A percentile compares a stretch with the other conserved stretches of the same genome.
Evolutionary conservation across 2,329 filamentous ascomycete species (phyloP).

Genomic region (Metarhizium album): DNA sequence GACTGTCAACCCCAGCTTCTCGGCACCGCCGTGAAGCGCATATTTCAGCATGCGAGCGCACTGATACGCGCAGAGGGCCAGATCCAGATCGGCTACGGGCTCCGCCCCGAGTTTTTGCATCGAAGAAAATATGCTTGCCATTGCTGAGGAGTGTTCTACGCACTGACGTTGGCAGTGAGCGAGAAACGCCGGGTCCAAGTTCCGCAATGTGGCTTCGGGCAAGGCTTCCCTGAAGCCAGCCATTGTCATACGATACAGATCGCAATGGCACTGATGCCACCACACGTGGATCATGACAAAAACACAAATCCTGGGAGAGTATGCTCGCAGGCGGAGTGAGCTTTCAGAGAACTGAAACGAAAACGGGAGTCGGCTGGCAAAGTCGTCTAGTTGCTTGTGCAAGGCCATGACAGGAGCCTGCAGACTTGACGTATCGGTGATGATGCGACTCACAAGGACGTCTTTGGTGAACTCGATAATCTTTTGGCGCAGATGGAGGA

Average conservation of each 20-base stretch:
- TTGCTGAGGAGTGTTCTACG: slow-evolving; percentile 42
- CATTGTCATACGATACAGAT: slow-evolving; percentile 43
- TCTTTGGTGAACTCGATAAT: slow-evolving; percentile 44
- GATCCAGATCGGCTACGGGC: slow-evolving; percentile 43
- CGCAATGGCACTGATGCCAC: slow-evolving; percentile 49
- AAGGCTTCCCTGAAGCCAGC: slow-evolving; percentile 41
- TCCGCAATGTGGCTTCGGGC: slow-evolving; percentile 30
- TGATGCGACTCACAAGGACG: slow-evolving; percentile 23
- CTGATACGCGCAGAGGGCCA: slow-evolving; percentile 45
- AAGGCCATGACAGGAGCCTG: slow-evolving; percentile 32
- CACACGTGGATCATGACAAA: slow-evolving; percentile 50
- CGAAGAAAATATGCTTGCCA: slow-evolving; percentile 43
- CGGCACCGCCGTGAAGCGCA: slow-evolving; percentile 33
- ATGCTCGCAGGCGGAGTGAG: slow-evolving; percentile 43
- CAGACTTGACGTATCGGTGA: slow-evolving; percentile 30
- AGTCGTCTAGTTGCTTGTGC: slow-evolving; percentile 39
- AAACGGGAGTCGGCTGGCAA: slow-evolving; percentile 40
- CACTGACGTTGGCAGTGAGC: slow-evolving; percentile 39
- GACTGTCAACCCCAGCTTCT: slow-evolving; percentile 31
- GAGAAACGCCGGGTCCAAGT: slow-evolving; percentile 38
- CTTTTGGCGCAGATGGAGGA: slow-evolving; percentile 42
- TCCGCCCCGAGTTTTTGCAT: slow-evolving; percentile 40
- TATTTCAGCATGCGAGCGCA: slow-evolving; percentile 43
- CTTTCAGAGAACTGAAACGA: slow-evolving; percentile 49
- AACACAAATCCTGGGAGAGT: slow-evolving; percentile 45